Conservation (phyloP, 768 basidiomycete genomes). For the Austroboletus festivus region DNA sequence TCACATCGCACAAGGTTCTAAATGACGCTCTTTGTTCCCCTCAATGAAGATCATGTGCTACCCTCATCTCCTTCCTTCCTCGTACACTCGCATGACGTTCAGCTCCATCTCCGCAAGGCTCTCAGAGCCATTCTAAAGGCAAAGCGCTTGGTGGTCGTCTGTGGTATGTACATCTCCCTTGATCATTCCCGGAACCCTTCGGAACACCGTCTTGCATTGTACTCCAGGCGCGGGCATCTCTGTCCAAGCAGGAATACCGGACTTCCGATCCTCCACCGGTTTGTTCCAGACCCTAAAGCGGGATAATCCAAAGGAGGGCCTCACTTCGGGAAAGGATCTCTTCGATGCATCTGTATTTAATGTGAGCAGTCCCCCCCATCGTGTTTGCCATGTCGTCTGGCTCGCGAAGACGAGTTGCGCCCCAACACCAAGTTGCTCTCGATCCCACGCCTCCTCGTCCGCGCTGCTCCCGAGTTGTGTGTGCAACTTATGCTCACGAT, state of each 20-base stretch:
- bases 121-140: constrained; percentile 74
- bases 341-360: constrained; percentile 90
- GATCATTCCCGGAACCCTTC: constrained; percentile 11
- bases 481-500: constrained; percentile 17
- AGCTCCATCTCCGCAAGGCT: constrained; percentile 48
- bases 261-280: constrained; percentile 80
- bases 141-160: constrained; percentile 80
- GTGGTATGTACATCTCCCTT: constrained; percentile 51
- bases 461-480: neutral
- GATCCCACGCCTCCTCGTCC: neutral
- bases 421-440: neutral
- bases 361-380: constrained; percentile 41
- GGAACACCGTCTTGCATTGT: constrained; percentile 1
- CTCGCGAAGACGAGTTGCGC: neutral
- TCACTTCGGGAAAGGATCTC: constrained; percentile 79
- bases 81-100: constrained; percentile 42
- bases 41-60: constrained; percentile 45
- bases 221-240: constrained; percentile 81
- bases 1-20: constrained; percentile 26
- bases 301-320: constrained; percentile 68
- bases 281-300: constrained; percentile 75
- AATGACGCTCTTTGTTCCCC: constrained; percentile 67
- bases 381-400: constrained; percentile 4
- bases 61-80: constrained; percentile 59
- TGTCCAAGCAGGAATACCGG: constrained; percentile 84